Conservation (phyloP, 768 basidiomycete species). For the Rhodotorula paludigena region DNA sequence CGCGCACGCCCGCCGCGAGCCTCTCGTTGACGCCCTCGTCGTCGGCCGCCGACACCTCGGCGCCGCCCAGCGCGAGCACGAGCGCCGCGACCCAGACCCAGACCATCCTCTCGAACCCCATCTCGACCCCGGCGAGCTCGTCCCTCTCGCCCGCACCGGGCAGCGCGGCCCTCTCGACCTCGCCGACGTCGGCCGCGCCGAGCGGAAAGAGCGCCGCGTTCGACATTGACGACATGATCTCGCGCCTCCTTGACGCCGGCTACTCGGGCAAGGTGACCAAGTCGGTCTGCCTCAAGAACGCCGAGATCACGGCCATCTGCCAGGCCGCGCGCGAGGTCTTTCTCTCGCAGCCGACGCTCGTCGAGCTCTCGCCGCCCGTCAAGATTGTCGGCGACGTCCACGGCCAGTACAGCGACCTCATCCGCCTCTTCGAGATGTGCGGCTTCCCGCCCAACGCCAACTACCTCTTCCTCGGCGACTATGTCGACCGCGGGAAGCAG, state of each 20-base stretch:
- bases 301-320: slow-evolving; percentile 90
- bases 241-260: slow-evolving; percentile 87
- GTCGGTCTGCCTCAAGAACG: slow-evolving; percentile 81
- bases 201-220: slow-evolving; percentile 49
- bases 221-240: slow-evolving; percentile 98
- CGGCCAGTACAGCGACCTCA: slow-evolving; percentile 97
- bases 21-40: neutral
- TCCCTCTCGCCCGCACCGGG: neutral
- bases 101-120: slow-evolving; percentile 76
- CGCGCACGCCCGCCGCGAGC: neutral
- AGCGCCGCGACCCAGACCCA: slow-evolving; percentile 57
- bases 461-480: slow-evolving; percentile 98
- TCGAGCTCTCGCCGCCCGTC: slow-evolving; percentile 94
- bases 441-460: slow-evolving; percentile 96
- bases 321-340: slow-evolving; percentile 93
- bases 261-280: slow-evolving; percentile 98
- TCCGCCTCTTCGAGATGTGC: slow-evolving; percentile 98
- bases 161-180: slow-evolving; percentile 27
- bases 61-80: neutral
- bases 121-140: neutral
- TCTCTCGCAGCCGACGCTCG: slow-evolving; percentile 89
- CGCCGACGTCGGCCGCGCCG: slow-evolving; percentile 22
- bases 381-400: slow-evolving; percentile 99
- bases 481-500: slow-evolving; percentile 98
- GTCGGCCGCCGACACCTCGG: slow-evolving; percentile 45